Evolutionary conservation across 2,329 filamentous ascomycete genomes (phyloP).

Genomic region (Colletotrichum sp.): DNA sequence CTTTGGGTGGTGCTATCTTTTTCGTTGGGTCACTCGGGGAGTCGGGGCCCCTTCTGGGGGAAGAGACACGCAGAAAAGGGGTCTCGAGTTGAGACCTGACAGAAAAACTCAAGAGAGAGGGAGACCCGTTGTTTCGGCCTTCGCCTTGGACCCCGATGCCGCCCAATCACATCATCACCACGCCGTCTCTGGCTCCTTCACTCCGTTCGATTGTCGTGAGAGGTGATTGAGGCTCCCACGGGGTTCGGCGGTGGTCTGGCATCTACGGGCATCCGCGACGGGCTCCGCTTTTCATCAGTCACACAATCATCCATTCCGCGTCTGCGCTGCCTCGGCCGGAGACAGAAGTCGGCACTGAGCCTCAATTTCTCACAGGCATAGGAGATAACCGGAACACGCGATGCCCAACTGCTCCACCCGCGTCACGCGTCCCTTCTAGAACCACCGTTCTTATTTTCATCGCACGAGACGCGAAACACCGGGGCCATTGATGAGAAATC

Average conservation of each 20-base stretch:
- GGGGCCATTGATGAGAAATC: neutral
- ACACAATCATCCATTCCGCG: neutral
- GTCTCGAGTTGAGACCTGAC: neutral
- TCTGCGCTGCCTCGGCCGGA: neutral
- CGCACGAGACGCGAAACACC: neutral
- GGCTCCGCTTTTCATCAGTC: neutral
- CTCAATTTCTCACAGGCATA: neutral
- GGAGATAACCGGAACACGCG: neutral
- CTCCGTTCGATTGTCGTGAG: neutral
- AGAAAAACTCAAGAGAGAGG: neutral
- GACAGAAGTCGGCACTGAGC: neutral
- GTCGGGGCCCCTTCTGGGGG: conserved; percentile 3
- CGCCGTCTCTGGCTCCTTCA: neutral
- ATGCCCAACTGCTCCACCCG: neutral
- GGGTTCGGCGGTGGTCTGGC: neutral
- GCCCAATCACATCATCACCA: neutral
- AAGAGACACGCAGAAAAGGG: neutral
- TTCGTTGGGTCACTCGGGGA: neutral
- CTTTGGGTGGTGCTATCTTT: neutral
- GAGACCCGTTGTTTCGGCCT: conserved; percentile 5
- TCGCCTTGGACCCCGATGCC: neutral
- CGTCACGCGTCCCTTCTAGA: neutral
- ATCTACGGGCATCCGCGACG: neutral
- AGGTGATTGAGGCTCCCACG: conserved; percentile 3
- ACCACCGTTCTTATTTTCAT: neutral